These are phyloP conservation scores for Pyricularia grisea DNA, from an alignment of 2,329 filamentous ascomycete genomes.

Conservation along the genomic window DNA sequence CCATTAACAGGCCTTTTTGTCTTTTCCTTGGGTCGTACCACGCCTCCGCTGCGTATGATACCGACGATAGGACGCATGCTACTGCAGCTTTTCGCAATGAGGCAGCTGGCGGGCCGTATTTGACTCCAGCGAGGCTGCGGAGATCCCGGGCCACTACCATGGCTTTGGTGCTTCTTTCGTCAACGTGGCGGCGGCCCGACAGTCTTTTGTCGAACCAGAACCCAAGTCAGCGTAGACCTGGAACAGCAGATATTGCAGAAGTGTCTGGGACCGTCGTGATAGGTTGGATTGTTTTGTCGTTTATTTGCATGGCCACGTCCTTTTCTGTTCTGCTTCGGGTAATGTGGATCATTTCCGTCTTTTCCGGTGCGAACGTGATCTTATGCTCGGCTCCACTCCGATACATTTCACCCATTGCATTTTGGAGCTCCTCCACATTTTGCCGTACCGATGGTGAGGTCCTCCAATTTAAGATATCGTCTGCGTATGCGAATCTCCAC, in stretches of 20 bases:
- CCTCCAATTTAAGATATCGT: not conserved
- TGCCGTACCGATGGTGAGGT: not conserved
- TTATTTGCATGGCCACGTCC: too few relatives aligned
- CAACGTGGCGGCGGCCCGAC: not conserved
- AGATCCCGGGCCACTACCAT: too few relatives aligned
- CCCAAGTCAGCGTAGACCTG: not conserved
- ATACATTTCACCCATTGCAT: not conserved
- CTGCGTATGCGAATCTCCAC: not conserved
- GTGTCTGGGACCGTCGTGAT: too few relatives aligned
- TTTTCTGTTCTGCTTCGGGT: not conserved
- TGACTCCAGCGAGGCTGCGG: not conserved
- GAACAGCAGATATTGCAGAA: too few relatives aligned
- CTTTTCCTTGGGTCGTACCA: too few relatives aligned
- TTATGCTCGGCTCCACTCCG: not conserved
- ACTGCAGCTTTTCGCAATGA: not conserved
- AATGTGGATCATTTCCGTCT: not conserved
- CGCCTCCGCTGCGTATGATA: too few relatives aligned
- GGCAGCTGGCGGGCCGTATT: not conserved
- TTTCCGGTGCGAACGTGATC: not conserved
- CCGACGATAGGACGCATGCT: not conserved
- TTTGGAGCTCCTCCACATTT: not conserved
- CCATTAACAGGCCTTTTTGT: too few relatives aligned
- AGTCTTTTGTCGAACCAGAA: not conserved
- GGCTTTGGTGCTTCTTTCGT: conserved; percentile 1
- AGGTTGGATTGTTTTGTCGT: too few relatives aligned